These are phyloP conservation scores for Takashimella koratensis DNA, from an alignment of 1,284 basidiomycete genomes.

Conservation along the genomic window DNA sequence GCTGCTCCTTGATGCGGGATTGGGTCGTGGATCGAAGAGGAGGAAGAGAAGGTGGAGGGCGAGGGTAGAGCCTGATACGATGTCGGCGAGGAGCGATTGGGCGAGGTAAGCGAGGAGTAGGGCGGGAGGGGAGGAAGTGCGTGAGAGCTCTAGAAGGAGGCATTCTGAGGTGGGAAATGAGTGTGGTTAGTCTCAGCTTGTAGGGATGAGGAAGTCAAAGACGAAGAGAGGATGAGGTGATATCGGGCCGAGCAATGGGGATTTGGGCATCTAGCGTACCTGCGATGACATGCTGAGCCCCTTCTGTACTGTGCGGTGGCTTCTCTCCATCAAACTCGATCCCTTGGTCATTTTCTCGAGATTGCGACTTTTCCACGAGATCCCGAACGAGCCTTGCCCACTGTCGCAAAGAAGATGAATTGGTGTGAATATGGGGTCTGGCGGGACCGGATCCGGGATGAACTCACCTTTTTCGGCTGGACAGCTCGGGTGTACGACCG, in stretches of 20 bases:
- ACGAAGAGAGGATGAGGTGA: not conserved
- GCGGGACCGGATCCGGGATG: too few relatives aligned
- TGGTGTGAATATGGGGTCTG: not conserved
- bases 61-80: constrained; percentile 24
- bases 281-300: constrained; percentile 10
- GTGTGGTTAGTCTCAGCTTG: too few relatives aligned
- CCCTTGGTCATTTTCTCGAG: too few relatives aligned
- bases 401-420: constrained; percentile 2
- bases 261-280: too few relatives aligned
- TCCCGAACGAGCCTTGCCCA: constrained; percentile 8
- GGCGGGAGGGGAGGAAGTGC: constrained; percentile 21
- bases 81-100: constrained; percentile 12
- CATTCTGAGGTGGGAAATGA: constrained; percentile 15
- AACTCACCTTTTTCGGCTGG: constrained; percentile 9
- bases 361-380: not conserved
- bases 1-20: not conserved
- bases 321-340: too few relatives aligned
- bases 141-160: constrained; percentile 22
- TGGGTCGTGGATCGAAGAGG: constrained; percentile 2
- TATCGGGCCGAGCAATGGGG: not conserved
- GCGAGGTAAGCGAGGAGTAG: constrained; percentile 33
- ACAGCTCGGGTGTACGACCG: constrained; percentile 12
- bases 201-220: too few relatives aligned
- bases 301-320: too few relatives aligned
- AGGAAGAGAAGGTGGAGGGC: constrained; percentile 26